A percentile compares a stretch with the other conserved stretches of the same genome.
phyloP scores from a whole-genome alignment of 1,284 basidiomycete genomes.

The Microbotryomycetes sp. region DNA sequence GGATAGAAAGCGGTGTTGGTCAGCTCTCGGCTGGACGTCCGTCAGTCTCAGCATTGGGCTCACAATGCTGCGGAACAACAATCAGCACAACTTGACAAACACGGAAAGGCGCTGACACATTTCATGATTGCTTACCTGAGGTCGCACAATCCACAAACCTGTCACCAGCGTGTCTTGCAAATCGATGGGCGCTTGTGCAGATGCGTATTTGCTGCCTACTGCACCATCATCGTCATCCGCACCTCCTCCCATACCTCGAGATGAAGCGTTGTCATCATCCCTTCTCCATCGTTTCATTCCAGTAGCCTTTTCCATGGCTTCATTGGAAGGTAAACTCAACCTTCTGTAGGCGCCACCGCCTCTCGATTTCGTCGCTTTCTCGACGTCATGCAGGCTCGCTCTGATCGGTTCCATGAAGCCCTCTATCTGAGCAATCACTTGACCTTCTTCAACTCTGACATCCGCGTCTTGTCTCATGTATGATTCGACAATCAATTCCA shows the following conservation, averaged over 20 bases:
- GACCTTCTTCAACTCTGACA: conserved; percentile 24
- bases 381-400: conserved; percentile 14
- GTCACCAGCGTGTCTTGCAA: conserved; percentile 30
- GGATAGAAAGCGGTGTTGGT: neutral
- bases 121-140: conserved; percentile 23
- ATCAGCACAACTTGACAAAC: too few relatives aligned
- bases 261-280: too few relatives aligned
- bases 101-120: too few relatives aligned
- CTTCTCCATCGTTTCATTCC: conserved; percentile 5
- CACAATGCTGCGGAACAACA: too few relatives aligned
- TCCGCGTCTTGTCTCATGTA: conserved; percentile 30
- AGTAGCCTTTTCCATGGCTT: conserved; percentile 1
- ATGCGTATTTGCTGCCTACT: neutral
- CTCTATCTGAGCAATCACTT: conserved; percentile 28
- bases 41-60: too few relatives aligned
- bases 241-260: too few relatives aligned
- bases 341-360: conserved; percentile 17
- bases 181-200: conserved; percentile 8
- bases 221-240: neutral
- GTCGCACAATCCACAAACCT: conserved; percentile 33
- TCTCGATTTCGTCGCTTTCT: neutral
- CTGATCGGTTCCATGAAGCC: conserved; percentile 28
- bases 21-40: neutral
- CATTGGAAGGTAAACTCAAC: conserved; percentile 7
- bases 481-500: conserved; percentile 31